Conservation (phyloP, 164 flowering plant genomes). For the Aristolochia fimbriata region DNA sequence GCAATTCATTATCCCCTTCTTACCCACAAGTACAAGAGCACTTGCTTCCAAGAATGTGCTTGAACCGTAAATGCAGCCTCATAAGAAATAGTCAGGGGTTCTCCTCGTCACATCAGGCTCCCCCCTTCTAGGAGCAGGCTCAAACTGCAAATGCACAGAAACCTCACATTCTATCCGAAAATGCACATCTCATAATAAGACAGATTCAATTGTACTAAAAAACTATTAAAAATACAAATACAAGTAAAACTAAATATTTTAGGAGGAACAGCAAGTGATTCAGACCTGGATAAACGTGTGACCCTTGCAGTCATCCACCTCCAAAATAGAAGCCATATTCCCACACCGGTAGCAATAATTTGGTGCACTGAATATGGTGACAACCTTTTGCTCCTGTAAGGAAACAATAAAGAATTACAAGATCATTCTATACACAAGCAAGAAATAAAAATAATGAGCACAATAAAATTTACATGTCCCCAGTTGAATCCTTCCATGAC, state of each 20-base stretch:
- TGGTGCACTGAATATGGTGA: constrained; percentile 96
- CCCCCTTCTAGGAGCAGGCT: constrained; percentile 98
- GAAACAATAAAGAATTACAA: not conserved
- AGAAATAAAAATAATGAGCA: not conserved
- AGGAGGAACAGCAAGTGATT: constrained; percentile 1
- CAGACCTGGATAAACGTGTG: constrained; percentile 94
- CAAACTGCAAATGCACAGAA: constrained; percentile 56
- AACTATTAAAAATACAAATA: not conserved
- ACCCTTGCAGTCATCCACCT: constrained; percentile 92
- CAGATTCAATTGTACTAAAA: too few species aligned
- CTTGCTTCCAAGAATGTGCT: constrained; percentile 17
- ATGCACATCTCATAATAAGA: not conserved
- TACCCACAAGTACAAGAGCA: constrained; percentile 16
- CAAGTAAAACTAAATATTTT: not conserved
- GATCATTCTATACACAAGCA: not conserved
- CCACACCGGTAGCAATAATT: constrained; percentile 98
- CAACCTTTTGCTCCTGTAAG: constrained; percentile 94
- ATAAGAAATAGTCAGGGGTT: constrained; percentile 94
- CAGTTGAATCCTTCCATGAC: constrained; percentile 99
- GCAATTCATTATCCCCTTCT: constrained; percentile 4
- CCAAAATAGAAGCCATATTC: constrained; percentile 95
- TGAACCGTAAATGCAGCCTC: constrained; percentile 16
- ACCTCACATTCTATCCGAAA: not conserved
- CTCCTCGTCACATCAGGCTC: constrained; percentile 97
- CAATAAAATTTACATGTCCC: constrained; percentile 61